Evolutionary conservation across 257 asterid genomes (phyloP), one percentile per base, ranked within the genome.

Genomic region (Penstemon davidsonii): DNA sequence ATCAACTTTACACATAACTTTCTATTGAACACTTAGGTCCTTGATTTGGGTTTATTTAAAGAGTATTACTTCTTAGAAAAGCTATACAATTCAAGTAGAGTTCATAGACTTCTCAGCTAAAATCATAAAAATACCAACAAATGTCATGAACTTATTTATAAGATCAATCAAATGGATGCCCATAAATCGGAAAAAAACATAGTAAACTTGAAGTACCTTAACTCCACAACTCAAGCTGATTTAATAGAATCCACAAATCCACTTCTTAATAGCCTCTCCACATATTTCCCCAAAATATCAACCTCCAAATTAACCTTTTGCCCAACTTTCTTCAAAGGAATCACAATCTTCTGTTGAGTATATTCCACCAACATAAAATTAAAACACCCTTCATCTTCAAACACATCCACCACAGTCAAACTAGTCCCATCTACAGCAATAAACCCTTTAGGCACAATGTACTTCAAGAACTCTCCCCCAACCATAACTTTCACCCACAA

Each of bases 261-360:
- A 36, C 71, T 78, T 46, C 89, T 75, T 15, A 91, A 85, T 75
- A 87, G 73, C 86, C 94, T 84, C 80, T 91, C 96, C 39, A 87
- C 96, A 76, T 91, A 89, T 63, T 91, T 91, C 55, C 98, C 98
- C 87, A 91, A 52, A 40, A 91, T 86, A 84, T 89, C 96, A 66
- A 89, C 98, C 85, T 91, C 98, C 77, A 91, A 71, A 74, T 91
- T 91, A 76, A 91, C 96, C 85, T 84, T 89, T 78, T 87, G 85
- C 69, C 96, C 96, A 19, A 89, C 84, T 76, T 82, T 81, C 86
- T 91, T 91, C 76, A 77, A 61, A 3, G 98, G 87, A 39, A 91
- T 83, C 73, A 91, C 96, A 40, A 89, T 79, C 2, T 89, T 84
- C 70, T 82, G 80, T 65, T 91, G 96, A 10, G 98, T 87, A 67